Conservation (phyloP, 23 red algal genomes). For the Gracilaria caudata region DNA sequence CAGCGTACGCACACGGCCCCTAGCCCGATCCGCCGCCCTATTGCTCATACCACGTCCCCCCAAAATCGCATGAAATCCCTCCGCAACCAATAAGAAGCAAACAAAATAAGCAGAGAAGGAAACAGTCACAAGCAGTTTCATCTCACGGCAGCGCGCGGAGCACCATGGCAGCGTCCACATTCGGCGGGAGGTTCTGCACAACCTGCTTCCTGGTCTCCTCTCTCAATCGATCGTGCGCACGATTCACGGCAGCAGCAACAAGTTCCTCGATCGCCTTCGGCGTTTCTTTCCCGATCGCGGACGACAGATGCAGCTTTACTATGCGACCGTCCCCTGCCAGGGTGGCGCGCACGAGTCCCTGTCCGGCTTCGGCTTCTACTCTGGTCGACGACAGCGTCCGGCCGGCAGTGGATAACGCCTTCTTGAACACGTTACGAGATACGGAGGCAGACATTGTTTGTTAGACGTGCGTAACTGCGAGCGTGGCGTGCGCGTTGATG, state of each 20-base stretch:
- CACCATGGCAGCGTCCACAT: conserved; percentile 67
- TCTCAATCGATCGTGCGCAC: conserved; percentile 51
- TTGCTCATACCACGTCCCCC: too few relatives aligned
- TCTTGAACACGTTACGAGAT: conserved; percentile 22
- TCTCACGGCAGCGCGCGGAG: conserved; percentile 58
- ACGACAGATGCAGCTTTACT: conserved; percentile 45
- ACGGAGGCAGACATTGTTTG: conserved; percentile 13
- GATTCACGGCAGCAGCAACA: conserved; percentile 49
- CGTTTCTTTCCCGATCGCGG: conserved; percentile 61
- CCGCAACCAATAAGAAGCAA: too few relatives aligned
- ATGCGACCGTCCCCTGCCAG: conserved; percentile 64
- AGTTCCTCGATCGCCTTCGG: conserved; percentile 51
- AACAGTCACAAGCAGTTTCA: neutral
- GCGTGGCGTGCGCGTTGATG: neutral
- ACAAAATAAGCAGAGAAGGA: neutral
- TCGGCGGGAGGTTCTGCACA: conserved; percentile 50
- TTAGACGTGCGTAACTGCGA: neutral
- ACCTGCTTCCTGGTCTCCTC: conserved; percentile 69
- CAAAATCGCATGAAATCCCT: too few relatives aligned
- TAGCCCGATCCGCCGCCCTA: too few relatives aligned
- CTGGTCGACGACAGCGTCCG: conserved; percentile 59
- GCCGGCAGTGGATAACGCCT: conserved; percentile 50
- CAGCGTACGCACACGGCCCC: too few relatives aligned
- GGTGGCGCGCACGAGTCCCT: conserved; percentile 62
- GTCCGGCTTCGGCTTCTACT: conserved; percentile 53